Evolutionary conservation across 192 early-diverging fungal genomes (phyloP).

Genomic region (Lunasporangiospora selenospora): DNA sequence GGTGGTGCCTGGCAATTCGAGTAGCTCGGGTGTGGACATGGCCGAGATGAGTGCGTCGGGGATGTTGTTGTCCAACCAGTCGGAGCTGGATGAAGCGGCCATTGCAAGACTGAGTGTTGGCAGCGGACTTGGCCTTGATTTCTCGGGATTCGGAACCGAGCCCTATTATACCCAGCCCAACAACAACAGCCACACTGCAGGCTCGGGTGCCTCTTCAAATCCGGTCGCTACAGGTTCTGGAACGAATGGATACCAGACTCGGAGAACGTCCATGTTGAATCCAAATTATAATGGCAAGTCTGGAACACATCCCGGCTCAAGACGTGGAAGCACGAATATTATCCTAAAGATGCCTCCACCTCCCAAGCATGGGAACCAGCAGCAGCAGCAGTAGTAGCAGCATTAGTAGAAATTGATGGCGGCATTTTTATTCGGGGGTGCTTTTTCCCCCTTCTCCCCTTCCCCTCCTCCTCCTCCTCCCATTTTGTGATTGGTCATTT

Average conservation of each 20-base stretch:
- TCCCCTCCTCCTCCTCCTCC: too few species aligned
- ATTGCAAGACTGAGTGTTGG: too few species aligned
- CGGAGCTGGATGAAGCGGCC: too few species aligned
- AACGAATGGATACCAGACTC: slow-evolving; percentile 3
- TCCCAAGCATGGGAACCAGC: neutral
- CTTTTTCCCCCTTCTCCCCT: too few species aligned
- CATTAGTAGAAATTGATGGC: too few species aligned
- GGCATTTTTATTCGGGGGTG: too few species aligned
- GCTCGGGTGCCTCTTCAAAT: neutral
- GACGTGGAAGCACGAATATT: too few species aligned
- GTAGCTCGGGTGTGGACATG: neutral
- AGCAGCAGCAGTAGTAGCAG: neutral
- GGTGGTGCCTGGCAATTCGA: slow-evolving; percentile 5
- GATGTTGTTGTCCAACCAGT: too few species aligned
- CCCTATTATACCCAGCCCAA: neutral
- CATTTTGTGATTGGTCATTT: too few species aligned
- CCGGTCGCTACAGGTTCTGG: neutral
- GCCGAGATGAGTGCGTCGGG: neutral
- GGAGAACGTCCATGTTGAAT: slow-evolving; percentile 22
- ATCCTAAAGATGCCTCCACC: slow-evolving; percentile 29
- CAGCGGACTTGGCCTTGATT: slow-evolving; percentile 27
- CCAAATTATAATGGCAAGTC: slow-evolving; percentile 14
- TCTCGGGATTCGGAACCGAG: slow-evolving; percentile 10
- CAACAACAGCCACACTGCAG: neutral
- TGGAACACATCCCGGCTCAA: neutral